A percentile compares a stretch with the other conserved stretches of the same genome.
Conservation (phyloP, 805 yeast genomes). For the Sugiyamaella qingdaonensis region DNA sequence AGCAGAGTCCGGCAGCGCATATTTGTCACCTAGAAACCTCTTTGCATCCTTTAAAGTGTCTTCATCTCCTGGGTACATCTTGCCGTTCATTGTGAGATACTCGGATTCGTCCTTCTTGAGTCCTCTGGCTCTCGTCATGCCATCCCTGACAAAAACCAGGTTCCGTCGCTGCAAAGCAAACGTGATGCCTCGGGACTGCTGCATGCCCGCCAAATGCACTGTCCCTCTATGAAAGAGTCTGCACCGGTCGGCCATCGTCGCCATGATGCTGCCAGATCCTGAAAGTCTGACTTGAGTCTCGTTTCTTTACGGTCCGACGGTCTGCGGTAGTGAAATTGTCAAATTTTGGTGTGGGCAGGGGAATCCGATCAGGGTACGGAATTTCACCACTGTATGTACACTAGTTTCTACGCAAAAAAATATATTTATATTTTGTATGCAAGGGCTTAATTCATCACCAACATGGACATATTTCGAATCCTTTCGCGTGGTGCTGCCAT, state of each 20-base stretch:
- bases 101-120: conserved; percentile 67
- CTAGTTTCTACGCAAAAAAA: too few species aligned
- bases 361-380: not conserved
- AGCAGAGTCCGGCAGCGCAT: conserved; percentile 53
- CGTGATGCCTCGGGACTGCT: not conserved
- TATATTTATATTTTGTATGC: not conserved
- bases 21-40: conserved; percentile 46
- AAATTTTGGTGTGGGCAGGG: not conserved
- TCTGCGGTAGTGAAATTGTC: not conserved
- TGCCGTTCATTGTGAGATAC: conserved; percentile 47
- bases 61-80: conserved; percentile 49
- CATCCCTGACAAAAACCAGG: conserved; percentile 38
- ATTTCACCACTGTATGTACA: not conserved
- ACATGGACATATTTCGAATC: conserved; percentile 85
- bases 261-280: not conserved
- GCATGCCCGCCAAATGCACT: not conserved
- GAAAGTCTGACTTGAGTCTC: too few species aligned
- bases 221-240: not conserved
- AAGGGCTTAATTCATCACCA: not conserved
- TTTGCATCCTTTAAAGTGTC: conserved; percentile 49
- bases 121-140: conserved; percentile 59
- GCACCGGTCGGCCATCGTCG: not conserved
- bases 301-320: not conserved
- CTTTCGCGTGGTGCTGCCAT: conserved; percentile 82
- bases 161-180: not conserved